Evolutionary conservation across 345 rosid genomes (phyloP), one percentile per base, ranked within the genome.

Genomic region (Gossypium australe): DNA sequence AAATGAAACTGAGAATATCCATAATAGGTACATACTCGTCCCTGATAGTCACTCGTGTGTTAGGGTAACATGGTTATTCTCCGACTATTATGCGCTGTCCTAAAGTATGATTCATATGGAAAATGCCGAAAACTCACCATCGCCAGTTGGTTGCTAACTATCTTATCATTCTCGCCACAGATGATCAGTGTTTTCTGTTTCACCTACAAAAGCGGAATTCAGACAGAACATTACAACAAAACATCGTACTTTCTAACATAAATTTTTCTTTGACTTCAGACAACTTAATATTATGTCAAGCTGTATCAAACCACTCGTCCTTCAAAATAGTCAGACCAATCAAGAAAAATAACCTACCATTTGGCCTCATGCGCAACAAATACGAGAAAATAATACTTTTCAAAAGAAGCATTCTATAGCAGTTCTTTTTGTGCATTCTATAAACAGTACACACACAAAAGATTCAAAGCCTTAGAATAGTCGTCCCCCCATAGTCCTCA

Each of bases 141-240:
- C 29, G 83, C 79, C 63, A 91, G 86, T 71, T 78, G 81, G 79
- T 81, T 83, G 88, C 86, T 84, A 60, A 93, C 87, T 44, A 93
- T 89, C 84, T 77, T 85, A 85, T 93, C 98, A 0, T 82, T 76
- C 82, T 93, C 95, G 20, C 98, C 84, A 24, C 81, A 86, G 76
- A 93, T 86, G 29, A 93, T 84, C 0, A 91, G 91, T 17, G 89
- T 84, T 82, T 84, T 85, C 56, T 89, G 91, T 73, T 84, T 82
- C 43, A 89, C 92, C 98, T 93, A 83, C 76, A 51, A 71, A 80
- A 55, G 45, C 48, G 45, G 56, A 67, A 17, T 53, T 16, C 20
- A 47, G 57, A 41, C 49, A 59, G n/a, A 70, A 74, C 38, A 20
- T 45, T 56, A 56, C 34, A 71, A 68, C 38, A 68, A 68, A 47